Percentiles rank a stretch among this genome's conserved stretches.
Evolutionary conservation across 2,329 filamentous ascomycete genomes (phyloP).

Genomic region (Rachicladosporium sp.): DNA sequence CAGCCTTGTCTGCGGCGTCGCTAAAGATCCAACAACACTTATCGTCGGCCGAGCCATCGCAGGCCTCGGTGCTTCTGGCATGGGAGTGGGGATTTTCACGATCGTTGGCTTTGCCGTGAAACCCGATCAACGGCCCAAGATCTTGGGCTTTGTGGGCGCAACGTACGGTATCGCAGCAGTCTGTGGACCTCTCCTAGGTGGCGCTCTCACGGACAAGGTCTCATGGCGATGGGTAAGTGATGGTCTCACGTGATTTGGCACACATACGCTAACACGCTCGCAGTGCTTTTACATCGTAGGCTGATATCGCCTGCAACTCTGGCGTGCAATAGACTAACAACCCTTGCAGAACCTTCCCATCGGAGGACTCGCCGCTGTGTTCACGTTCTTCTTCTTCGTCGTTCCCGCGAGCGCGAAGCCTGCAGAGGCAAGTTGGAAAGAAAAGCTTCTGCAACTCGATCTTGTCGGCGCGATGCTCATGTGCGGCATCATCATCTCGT

Average conservation of each 20-base stretch:
- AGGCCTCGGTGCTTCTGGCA: constrained; percentile 39
- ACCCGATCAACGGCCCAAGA: constrained; percentile 31
- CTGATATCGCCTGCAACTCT: background rate
- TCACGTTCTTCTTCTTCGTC: constrained; percentile 22
- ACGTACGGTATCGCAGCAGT: constrained; percentile 30
- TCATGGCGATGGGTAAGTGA: constrained; percentile 21
- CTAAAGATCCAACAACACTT: constrained; percentile 38
- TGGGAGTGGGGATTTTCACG: constrained; percentile 41
- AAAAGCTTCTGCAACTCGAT: constrained; percentile 40
- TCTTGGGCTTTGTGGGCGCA: constrained; percentile 24
- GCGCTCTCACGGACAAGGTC: constrained; percentile 28
- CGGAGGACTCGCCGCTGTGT: constrained; percentile 25
- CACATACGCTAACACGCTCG: background rate
- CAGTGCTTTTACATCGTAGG: constrained; percentile 23
- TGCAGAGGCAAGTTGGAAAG: constrained; percentile 16
- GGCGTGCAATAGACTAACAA: background rate
- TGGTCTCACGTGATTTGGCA: background rate
- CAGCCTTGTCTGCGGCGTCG: constrained; percentile 40
- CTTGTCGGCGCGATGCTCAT: constrained; percentile 33
- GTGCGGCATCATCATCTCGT: constrained; percentile 26
- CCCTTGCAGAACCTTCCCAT: constrained; percentile 27
- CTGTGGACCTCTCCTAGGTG: constrained; percentile 31
- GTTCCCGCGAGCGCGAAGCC: constrained; percentile 7
- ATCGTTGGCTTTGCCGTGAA: constrained; percentile 35
- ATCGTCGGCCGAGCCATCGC: constrained; percentile 45